A percentile compares a stretch with the other conserved stretches of the same genome.
These are phyloP conservation scores for Tulasnella sp. DNA, from an alignment of 768 basidiomycete species.

Conservation along the genomic window DNA sequence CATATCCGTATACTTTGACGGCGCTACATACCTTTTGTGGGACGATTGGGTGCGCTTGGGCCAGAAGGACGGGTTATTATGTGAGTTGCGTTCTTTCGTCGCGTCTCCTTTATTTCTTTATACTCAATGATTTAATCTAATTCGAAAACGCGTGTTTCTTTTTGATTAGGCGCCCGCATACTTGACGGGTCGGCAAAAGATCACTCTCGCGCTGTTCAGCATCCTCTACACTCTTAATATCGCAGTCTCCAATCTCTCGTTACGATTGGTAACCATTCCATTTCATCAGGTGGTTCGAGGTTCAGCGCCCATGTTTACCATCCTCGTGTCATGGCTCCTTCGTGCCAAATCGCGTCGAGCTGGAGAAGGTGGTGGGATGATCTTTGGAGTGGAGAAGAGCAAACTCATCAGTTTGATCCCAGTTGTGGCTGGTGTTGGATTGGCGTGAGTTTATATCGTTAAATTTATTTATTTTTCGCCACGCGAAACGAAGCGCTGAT, in stretches of 20 bases:
- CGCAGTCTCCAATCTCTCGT: slow-evolving; percentile 83
- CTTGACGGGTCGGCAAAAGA: slow-evolving; percentile 40
- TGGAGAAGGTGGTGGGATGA: not conserved
- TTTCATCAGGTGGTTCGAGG: slow-evolving; percentile 97
- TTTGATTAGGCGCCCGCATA: slow-evolving; percentile 37
- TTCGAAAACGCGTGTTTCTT: not conserved
- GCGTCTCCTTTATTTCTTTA: not conserved
- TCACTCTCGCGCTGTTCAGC: slow-evolving; percentile 71
- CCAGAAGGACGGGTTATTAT: slow-evolving; percentile 49
- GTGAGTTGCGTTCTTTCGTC: slow-evolving; percentile 23
- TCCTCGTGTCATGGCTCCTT: slow-evolving; percentile 61
- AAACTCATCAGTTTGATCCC: slow-evolving; percentile 71
- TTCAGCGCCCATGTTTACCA: slow-evolving; percentile 85
- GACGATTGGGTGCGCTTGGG: slow-evolving; percentile 61
- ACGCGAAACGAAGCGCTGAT: too few species aligned
- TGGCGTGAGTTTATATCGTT: slow-evolving; percentile 51
- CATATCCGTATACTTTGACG: slow-evolving; percentile 92
- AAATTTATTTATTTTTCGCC: not conserved
- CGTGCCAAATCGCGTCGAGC: slow-evolving; percentile 37
- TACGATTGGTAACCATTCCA: slow-evolving; percentile 81
- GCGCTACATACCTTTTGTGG: slow-evolving; percentile 86
- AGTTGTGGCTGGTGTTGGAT: slow-evolving; percentile 79
- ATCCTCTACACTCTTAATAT: slow-evolving; percentile 90
- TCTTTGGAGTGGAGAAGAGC: slow-evolving; percentile 35
- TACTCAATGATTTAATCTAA: not conserved